phyloP scores from a whole-genome alignment of 805 yeast species.

The Yarrowia osloensis region DNA sequence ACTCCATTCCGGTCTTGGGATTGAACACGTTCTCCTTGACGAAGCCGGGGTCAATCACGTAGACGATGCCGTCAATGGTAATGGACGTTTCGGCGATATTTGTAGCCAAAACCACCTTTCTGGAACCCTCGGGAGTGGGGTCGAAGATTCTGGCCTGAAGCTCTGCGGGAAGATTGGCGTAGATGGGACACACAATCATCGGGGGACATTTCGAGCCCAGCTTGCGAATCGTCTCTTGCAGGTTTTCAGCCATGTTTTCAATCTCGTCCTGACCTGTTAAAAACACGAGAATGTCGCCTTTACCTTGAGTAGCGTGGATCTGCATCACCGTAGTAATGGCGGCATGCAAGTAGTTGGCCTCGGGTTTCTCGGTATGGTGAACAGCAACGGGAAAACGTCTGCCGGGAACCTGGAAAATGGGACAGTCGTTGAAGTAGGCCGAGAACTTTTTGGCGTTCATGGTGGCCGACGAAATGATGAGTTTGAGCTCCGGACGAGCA shows the following conservation, averaged over 20 bases:
- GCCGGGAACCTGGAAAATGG: slow-evolving; percentile 80
- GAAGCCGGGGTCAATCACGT: slow-evolving; percentile 93
- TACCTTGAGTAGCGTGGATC: slow-evolving; percentile 75
- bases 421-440: slow-evolving; percentile 73
- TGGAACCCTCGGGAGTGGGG: slow-evolving; percentile 76
- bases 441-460: slow-evolving; percentile 87
- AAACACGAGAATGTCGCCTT: slow-evolving; percentile 88
- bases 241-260: slow-evolving; percentile 70
- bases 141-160: slow-evolving; percentile 87
- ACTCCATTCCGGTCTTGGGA: slow-evolving; percentile 88
- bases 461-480: slow-evolving; percentile 91
- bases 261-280: slow-evolving; percentile 95
- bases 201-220: slow-evolving; percentile 66
- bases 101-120: slow-evolving; percentile 92
- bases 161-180: slow-evolving; percentile 88
- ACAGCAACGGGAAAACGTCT: slow-evolving; percentile 89
- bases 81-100: slow-evolving; percentile 97
- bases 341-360: slow-evolving; percentile 80
- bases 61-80: slow-evolving; percentile 90
- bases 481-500: slow-evolving; percentile 68
- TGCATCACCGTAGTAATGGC: slow-evolving; percentile 83
- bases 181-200: slow-evolving; percentile 79
- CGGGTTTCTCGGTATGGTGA: slow-evolving; percentile 77
- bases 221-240: slow-evolving; percentile 63
- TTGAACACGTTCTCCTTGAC: slow-evolving; percentile 89